Evolutionary conservation across 2,329 filamentous ascomycete genomes (phyloP), one percentile per base, ranked within the genome.

Genomic region (Neonectria coccinea): DNA sequence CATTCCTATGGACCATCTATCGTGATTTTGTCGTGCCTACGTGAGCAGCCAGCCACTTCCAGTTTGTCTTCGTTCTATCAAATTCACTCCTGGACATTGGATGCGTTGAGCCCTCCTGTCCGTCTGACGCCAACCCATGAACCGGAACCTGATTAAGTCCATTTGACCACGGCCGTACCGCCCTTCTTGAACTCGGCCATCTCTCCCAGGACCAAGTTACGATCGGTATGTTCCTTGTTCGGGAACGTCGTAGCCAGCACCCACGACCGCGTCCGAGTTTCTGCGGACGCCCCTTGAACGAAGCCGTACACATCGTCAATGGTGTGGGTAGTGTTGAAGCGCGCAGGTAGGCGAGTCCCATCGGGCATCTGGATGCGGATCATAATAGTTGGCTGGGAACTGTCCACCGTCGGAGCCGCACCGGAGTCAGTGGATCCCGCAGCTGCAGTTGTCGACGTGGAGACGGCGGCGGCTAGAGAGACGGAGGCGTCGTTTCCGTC

Each of bases 241-340:
- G 92, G 92, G 78, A 96, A 96, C 0, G 92, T 95, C 0, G 92
- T 96, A 68, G 91, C 91, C 47, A 97, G 82, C 3, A 92, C 90
- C 84, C 91, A 96, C 4, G 84, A 72, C n/a, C 92, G 85, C 42
- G 79, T 75, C 31, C 81, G 80, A 54, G 86, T 85, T 7, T 84
- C 84, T 0, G 88, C 77, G 27, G 86, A 89, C 0, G 91, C 86
- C n/a, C 85, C 83, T 63, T 87, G 82, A 65, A 95, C 88, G 72
- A 95, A 95, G 9, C 84, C 82, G 77, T 96, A 95, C 9, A 97
- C 85, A 69, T 95, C 91, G 16, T 88, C 90, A 51, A 97, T 81
- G 0, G 92, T 96, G 71, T 93, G 90, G 0, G 86, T 90, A 0
- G 90, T 89, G 81, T 96, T 96, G 81, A 97, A 97, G 9, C 92